Evolutionary conservation across 2,329 filamentous ascomycete species (phyloP), one percentile per base, ranked within the genome.

Genomic region (Sarocladiaceae sp.): DNA sequence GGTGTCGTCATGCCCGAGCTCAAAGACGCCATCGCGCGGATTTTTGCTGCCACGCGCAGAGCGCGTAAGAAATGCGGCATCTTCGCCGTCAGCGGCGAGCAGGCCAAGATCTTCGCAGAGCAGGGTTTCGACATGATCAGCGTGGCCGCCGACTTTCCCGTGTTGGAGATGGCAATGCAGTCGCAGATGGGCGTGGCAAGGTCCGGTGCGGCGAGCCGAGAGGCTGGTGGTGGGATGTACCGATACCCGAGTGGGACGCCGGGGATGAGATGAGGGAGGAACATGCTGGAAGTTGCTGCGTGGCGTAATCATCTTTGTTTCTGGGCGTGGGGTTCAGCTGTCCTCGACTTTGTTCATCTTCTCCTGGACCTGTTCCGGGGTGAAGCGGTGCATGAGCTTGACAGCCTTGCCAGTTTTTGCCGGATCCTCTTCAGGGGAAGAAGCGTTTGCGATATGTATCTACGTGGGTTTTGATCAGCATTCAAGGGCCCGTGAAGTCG

Each of bases 301-400:
- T 29, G 26, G 26, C 13, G 13, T 29, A 29, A 13, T 9, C 9
- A 13, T 21, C 10, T 19, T 21, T 15, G 9, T 6, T 35, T 35
- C 21, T 4, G 15, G 20, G 19, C 12, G n/a, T 5, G n/a, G 10
- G 3, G 23, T 15, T 41, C 37, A 41, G 37, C 37, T 41, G 18
- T 41, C 24, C 50, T 75, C 72, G 11, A 73, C 74, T 29, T 72
- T 64, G 54, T 88, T 78, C 83, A 90, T 88, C 58, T 82, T 76
- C 15, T 69, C 71, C 48, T 78, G 68, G 2, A 91, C 76, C 47
- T 89, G 75, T 4, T 80, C 75, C 20, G 74, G 66, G 0, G 76
- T 82, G 62, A 90, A 87, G 15, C 83, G 74, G 60, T 90, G 86
- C 85, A 90, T 90, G 39, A 90, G 67, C 60, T 88, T 89, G 45